Percentiles rank a stretch among this genome's conserved stretches.
Evolutionary conservation across 2,329 filamentous ascomycete species (phyloP).

Genomic region (Akanthomyces lecanii): DNA sequence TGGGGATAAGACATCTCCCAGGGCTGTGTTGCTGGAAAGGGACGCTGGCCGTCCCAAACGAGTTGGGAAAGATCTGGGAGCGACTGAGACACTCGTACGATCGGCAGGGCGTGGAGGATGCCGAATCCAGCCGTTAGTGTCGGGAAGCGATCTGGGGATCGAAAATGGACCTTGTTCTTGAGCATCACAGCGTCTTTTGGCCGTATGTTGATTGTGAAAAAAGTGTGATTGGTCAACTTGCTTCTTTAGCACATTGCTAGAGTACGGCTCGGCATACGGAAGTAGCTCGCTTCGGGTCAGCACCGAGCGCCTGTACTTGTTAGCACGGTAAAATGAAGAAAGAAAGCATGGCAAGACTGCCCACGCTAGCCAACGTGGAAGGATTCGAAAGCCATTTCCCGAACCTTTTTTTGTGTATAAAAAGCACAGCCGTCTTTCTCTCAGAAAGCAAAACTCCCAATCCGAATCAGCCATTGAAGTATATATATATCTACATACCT

Average conservation of each 20-base stretch:
- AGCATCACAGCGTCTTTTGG: no score
- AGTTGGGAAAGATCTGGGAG: no score
- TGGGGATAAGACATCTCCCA: no score
- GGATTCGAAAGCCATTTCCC: not conserved
- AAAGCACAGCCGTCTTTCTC: not conserved
- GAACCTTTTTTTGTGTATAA: not conserved
- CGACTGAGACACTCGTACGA: no score
- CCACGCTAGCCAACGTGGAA: not conserved
- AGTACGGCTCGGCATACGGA: not conserved
- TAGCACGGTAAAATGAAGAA: not conserved
- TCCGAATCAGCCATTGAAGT: not conserved
- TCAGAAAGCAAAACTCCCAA: not conserved
- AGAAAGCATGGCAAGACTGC: not conserved
- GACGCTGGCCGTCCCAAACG: no score
- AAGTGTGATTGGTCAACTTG: not conserved
- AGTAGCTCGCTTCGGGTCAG: not conserved
- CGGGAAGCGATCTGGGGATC: not conserved
- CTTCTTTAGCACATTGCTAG: not conserved
- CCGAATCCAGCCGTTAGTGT: no score
- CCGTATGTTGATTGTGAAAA: no score
- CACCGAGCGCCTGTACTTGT: not conserved
- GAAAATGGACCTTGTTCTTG: no score
- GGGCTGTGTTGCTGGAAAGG: no score
- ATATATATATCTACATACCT: no score
- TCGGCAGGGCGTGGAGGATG: no score